These are phyloP conservation scores for Schizosaccharomyces lindneri DNA, from an alignment of 805 yeast species.

Conservation along the genomic window DNA sequence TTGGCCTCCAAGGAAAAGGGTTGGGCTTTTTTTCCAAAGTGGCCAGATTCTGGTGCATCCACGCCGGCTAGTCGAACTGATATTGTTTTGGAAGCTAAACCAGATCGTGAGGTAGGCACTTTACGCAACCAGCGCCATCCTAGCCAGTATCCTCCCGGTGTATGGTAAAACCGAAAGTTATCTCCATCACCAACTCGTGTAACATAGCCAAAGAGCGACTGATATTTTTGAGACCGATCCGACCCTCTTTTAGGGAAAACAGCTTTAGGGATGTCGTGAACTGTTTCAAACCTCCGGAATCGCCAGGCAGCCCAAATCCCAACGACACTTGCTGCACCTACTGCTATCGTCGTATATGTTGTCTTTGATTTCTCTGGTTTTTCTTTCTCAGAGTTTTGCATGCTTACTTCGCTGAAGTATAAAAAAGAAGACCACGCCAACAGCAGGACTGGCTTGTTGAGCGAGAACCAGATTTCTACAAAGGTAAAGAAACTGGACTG, in stretches of 20 bases:
- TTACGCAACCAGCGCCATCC: constrained; percentile 88
- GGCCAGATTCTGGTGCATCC: constrained; percentile 91
- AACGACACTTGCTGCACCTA: no score
- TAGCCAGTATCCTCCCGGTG: constrained; percentile 67
- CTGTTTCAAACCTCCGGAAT: no score
- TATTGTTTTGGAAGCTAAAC: constrained; percentile 30
- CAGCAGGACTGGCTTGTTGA: no score
- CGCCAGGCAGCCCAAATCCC: no score
- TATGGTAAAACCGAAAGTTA: constrained; percentile 73
- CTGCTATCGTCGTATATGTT: no score
- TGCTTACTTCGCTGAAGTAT: no score
- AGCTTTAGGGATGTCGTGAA: no score
- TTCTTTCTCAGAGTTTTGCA: no score
- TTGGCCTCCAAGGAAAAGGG: constrained; percentile 16
- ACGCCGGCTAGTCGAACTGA: constrained; percentile 71
- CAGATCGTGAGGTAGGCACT: constrained; percentile 22
- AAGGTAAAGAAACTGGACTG: no score
- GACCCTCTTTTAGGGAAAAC: background rate
- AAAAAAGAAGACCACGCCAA: no score
- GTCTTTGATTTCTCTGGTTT: no score
- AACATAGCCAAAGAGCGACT: constrained; percentile 15
- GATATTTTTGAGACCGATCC: constrained; percentile 37
- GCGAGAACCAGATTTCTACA: no score
- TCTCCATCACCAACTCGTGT: constrained; percentile 21
- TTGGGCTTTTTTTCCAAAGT: constrained; percentile 84